Base-by-base conservation (phyloP, 108 stramenopile genomes). In the Nitzschia sp. region DNA sequence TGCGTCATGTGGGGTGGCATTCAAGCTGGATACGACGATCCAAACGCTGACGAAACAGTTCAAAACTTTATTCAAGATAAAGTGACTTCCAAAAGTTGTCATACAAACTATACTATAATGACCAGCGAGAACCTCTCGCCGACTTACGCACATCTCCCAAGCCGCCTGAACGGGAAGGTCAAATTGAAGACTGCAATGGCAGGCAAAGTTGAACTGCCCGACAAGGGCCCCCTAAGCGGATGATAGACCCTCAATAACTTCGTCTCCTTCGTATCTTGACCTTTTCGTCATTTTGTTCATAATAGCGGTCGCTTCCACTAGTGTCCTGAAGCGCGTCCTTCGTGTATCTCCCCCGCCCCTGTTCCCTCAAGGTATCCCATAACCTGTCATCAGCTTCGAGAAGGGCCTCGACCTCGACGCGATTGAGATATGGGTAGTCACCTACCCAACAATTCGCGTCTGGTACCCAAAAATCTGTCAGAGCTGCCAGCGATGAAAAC, bases 341-440 rank as follows among this genome's bases (percentile, higher is more conserved):
- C 21, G 31, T 11, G 27, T 34, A 61, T 13, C 23, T 18, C 5
- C 24, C 60, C 23, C 31, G 33, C 13, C 35, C 60, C 26, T 72
- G 54, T 17, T 57, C 19, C 33, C 72, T 62, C 23, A 85, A 46
- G 8, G 56, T 49, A 59, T 73, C 46, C 73, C 71, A 81, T 17
- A 85, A 54, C 19, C 77, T 76, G 54, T 85, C 84, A 68, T 85
- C 80, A 15, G 56, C 53, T 29, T 54, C 66, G 1, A 85, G 66
- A 27, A 80, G 38, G 23, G 46, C 47, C 72, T 85, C 80, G 65
- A 79, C 48, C 21, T 68, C 77, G 3, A 68, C 60, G 33, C 77
- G 62, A 62, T 87, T 77, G 24, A 93, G 60, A 59, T 93, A 93
- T 0, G 92, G 92, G 72, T 93, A 93, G 66, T 93, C 92, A 26